Evolutionary conservation across 371 early-diverging fungal species (phyloP).

Genomic region (Syncephalastrum monosporum): DNA sequence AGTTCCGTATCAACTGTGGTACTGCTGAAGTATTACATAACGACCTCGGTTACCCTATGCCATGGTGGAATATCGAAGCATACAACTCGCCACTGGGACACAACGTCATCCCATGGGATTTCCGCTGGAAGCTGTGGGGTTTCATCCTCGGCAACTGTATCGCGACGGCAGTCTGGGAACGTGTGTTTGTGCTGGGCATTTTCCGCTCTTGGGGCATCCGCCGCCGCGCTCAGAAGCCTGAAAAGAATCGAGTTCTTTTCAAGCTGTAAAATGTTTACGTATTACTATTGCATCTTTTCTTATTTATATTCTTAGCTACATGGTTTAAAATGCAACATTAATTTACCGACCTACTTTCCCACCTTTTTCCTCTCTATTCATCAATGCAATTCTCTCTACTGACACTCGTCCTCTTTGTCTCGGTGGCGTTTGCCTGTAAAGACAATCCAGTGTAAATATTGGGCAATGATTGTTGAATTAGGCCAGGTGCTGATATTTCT

Average conservation of each 20-base stretch:
- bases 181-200: slow-evolving; percentile 53
- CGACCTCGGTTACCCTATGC: slow-evolving; percentile 52
- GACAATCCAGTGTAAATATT: slow-evolving; percentile 11
- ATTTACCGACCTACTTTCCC: neutral
- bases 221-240: slow-evolving; percentile 18
- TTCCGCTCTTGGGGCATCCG: slow-evolving; percentile 40
- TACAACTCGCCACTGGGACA: slow-evolving; percentile 65
- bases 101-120: slow-evolving; percentile 64
- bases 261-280: slow-evolving; percentile 24
- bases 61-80: slow-evolving; percentile 50
- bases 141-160: slow-evolving; percentile 44
- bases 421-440: neutral
- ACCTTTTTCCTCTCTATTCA: neutral
- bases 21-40: slow-evolving; percentile 37
- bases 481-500: too few relatives aligned
- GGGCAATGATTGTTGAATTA: too few relatives aligned
- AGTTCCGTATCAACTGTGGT: slow-evolving; percentile 81
- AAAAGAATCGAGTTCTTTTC: slow-evolving; percentile 22
- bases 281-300: slow-evolving; percentile 1
- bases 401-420: neutral
- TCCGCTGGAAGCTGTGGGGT: slow-evolving; percentile 65
- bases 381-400: neutral
- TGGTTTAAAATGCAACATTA: slow-evolving; percentile 6
- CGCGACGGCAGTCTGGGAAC: slow-evolving; percentile 51
- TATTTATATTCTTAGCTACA: slow-evolving; percentile 1